Evolutionary conservation across 495 filamentous ascomycete genomes (phyloP), one percentile per base, ranked within the genome.

Genomic region (Friedmanniomyces endolithicus): DNA sequence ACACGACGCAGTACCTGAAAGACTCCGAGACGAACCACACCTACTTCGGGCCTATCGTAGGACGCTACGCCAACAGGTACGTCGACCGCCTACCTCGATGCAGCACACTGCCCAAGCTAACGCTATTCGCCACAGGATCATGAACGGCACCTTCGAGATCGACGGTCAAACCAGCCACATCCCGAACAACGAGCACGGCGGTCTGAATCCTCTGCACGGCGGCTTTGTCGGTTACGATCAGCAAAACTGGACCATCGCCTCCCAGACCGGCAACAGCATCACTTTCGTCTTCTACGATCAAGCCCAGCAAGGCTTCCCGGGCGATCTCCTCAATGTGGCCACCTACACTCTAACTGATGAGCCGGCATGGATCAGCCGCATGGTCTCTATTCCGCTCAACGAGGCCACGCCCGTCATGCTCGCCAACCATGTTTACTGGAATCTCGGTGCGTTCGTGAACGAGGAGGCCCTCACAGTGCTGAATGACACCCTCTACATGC

Each of bases 341-440:
- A 86, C 81, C 0, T 89, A 83, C 70, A 84, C 78, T 3, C 51
- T 63, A 14, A 63, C 61, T 23, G 58, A 61, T 29, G 58, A 52
- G 14, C 43, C 58, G n/a, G n/a, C 58, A 2, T 61, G 22, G 23
- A 53, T 61, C 53, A 57, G 53, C 51, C 57, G 61, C n/a, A 23
- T 57, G 22, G 41, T 60, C 53, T 60, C 57, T 1, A 57, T 60
- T 25, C 53, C 61, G n/a, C 25, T 63, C 23, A 60, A 59, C 47
- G 49, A 63, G 33, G 53, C 48, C 12, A 82, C 79, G n/a, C 79
- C 79, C 34, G 79, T 82, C 58, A 82, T 82, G 79, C 69, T 82
- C 33, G 43, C 50, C 51, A 86, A 87, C 61, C 85, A 87, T 71
- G 76, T 84, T 52, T 90, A 89, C 72, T 90, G 86, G 85, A 89